These are phyloP conservation scores for Penicillium subrubescens DNA, from an alignment of 495 filamentous ascomycete genomes.

Conservation along the genomic window DNA sequence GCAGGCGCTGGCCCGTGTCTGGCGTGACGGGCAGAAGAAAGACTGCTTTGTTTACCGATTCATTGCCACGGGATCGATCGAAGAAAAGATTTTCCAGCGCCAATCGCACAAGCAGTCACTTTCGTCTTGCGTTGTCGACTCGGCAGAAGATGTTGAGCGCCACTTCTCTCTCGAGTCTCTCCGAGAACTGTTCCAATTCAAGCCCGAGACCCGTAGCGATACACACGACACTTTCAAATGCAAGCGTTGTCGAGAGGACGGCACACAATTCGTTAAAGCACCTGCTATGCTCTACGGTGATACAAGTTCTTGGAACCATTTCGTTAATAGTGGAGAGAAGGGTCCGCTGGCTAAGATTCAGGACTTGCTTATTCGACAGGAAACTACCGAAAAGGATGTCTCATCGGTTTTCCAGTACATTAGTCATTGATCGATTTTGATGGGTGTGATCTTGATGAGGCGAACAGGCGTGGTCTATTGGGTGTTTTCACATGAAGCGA, in stretches of 20 bases:
- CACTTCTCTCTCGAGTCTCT: conserved; percentile 91
- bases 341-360: conserved; percentile 79
- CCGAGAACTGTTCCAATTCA: conserved; percentile 91
- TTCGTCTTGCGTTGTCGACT: conserved; percentile 96
- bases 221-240: conserved; percentile 99
- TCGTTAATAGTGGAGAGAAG: conserved; percentile 72
- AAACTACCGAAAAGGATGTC: conserved; percentile 75
- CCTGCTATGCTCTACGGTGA: conserved; percentile 96
- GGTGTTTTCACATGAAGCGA: conserved; percentile 3
- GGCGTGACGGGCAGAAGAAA: conserved; percentile 99
- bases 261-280: conserved; percentile 83
- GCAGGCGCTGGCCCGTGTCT: conserved; percentile 94
- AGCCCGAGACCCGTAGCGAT: conserved; percentile 79
- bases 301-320: conserved; percentile 98
- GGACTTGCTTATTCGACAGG: conserved; percentile 88
- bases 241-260: conserved; percentile 88
- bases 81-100: conserved; percentile 99
- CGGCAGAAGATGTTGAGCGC: conserved; percentile 92
- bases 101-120: conserved; percentile 98
- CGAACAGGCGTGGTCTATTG: background rate
- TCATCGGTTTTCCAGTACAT: conserved; percentile 99
- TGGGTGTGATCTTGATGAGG: background rate
- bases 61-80: conserved; percentile 96
- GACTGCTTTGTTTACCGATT: conserved; percentile 99
- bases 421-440: conserved; percentile 65